Conservation (phyloP, 306 rosid species). For the Cucurbita argyrosperma region DNA sequence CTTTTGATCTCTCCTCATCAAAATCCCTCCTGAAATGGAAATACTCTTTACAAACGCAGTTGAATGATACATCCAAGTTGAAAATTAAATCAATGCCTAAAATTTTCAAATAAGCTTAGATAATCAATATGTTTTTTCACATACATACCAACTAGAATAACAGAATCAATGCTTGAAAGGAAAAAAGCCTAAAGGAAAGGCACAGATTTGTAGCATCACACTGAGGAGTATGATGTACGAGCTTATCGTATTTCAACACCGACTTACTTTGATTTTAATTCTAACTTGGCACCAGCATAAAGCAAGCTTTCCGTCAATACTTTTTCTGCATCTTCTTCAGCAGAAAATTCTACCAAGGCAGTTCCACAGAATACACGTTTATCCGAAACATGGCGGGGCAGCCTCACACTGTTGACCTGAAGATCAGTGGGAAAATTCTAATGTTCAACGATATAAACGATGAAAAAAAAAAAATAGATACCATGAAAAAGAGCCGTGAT, state of each 20-base stretch:
- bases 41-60: background rate
- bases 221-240: no score
- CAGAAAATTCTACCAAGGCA: slow-evolving; percentile 65
- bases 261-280: slow-evolving; percentile 63
- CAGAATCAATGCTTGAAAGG: background rate
- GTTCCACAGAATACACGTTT: slow-evolving; percentile 67
- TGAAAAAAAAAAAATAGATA: no score
- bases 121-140: background rate
- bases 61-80: background rate
- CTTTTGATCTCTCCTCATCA: slow-evolving; percentile 55
- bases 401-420: slow-evolving; percentile 81
- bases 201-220: background rate
- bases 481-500: background rate
- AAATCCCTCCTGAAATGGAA: slow-evolving; percentile 54
- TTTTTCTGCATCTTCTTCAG: slow-evolving; percentile 51
- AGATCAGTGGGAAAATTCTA: background rate
- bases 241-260: background rate
- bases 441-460: background rate
- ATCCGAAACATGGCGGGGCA: slow-evolving; percentile 80
- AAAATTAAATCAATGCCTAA: background rate
- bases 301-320: slow-evolving; percentile 29
- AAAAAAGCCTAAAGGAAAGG: background rate
- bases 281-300: slow-evolving; percentile 49
- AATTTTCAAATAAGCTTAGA: background rate
- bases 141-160: background rate